Percentiles rank a stretch among this genome's conserved stretches.
phyloP scores from a whole-genome alignment of 768 basidiomycete species.

The Psilocybe azurescens region DNA sequence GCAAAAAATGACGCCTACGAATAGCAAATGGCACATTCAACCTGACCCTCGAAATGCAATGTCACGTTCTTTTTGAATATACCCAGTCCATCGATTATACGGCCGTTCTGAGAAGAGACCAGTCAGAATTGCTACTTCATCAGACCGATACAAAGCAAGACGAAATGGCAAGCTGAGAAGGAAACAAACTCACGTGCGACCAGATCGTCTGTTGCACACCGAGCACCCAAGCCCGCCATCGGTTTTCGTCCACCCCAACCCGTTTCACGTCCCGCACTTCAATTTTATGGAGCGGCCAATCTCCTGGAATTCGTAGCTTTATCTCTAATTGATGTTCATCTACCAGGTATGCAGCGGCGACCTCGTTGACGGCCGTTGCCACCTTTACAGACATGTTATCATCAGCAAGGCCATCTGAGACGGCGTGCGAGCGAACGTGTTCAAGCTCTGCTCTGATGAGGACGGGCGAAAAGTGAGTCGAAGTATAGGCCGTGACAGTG shows the following conservation, averaged over 20 bases:
- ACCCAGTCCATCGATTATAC: constrained; percentile 84
- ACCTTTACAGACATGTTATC: constrained; percentile 86
- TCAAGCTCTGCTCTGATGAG: constrained; percentile 86
- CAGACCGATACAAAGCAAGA: neutral
- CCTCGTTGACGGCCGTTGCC: constrained; percentile 73
- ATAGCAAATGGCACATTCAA: constrained; percentile 96
- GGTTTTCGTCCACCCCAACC: constrained; percentile 87
- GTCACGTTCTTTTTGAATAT: constrained; percentile 95
- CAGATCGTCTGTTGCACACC: constrained; percentile 91
- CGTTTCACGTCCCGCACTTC: constrained; percentile 86
- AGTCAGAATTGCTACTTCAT: neutral
- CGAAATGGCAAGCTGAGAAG: neutral
- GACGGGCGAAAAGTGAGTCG: constrained; percentile 86
- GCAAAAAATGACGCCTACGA: constrained; percentile 55
- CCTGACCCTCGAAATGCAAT: constrained; percentile 93
- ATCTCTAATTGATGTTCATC: constrained; percentile 96
- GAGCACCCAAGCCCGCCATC: constrained; percentile 94
- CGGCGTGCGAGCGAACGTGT: constrained; percentile 62
- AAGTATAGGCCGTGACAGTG: constrained; percentile 78
- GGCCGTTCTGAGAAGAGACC: constrained; percentile 69
- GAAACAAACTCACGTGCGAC: constrained; percentile 66
- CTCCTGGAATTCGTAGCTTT: constrained; percentile 79
- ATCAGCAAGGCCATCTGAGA: constrained; percentile 50
- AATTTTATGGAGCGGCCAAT: constrained; percentile 89
- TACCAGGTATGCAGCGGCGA: constrained; percentile 82